These are phyloP conservation scores for Pleodorina starrii DNA, from an alignment of 139 green algal species.

Conservation along the genomic window DNA sequence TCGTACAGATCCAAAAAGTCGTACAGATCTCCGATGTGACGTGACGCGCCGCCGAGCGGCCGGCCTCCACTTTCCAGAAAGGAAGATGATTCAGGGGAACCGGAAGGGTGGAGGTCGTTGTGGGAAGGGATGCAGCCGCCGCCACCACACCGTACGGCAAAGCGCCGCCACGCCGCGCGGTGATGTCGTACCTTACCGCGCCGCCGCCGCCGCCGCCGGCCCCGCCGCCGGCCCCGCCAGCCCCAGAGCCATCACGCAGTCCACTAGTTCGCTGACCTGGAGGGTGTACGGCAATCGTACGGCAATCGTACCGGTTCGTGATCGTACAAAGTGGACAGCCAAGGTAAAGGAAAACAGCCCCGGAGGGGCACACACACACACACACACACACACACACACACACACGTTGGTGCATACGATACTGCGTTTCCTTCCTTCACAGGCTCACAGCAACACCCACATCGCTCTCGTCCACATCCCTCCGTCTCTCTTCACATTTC, in stretches of 20 bases:
- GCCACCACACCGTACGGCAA: no score
- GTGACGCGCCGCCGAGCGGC: neutral
- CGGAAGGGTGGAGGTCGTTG: neutral
- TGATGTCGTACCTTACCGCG: neutral
- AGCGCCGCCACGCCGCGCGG: no score
- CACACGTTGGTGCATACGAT: neutral
- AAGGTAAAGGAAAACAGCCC: neutral
- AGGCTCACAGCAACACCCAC: neutral
- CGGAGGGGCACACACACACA: no score
- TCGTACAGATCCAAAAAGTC: neutral
- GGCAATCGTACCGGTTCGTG: neutral
- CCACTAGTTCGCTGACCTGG: slow-evolving; percentile 36
- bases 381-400: no score
- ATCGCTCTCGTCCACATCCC: neutral
- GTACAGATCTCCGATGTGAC: neutral
- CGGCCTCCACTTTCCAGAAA: neutral
- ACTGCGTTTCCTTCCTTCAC: neutral
- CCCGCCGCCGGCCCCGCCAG: neutral
- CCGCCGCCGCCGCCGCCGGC: neutral
- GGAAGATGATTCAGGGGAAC: neutral
- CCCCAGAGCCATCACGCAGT: slow-evolving; percentile 19
- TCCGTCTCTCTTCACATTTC: neutral
- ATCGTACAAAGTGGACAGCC: neutral
- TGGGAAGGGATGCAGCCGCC: no score
- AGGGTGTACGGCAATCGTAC: no score